Base-by-base conservation (phyloP, 2,329 filamentous ascomycete species). In the Xylaria sp. region DNA sequence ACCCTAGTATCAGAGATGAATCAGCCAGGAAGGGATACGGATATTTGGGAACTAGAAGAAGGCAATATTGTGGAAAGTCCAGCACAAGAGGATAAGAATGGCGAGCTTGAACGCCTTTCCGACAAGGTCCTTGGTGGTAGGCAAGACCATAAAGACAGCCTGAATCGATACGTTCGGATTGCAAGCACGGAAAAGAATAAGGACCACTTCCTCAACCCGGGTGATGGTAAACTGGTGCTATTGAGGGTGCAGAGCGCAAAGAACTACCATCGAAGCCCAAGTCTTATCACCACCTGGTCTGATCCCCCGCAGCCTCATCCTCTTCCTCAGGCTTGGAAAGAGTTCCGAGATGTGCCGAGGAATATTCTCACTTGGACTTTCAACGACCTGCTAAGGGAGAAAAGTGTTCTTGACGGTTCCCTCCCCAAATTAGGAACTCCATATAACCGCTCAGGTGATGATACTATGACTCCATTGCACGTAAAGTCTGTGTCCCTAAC, bases 341-440 rank as follows among this genome's bases (percentile, higher is more conserved):
- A 23, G 41, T 52, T 65, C 54, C 44, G 54, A 58, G 54, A 59
- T 34, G 28, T 18, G 32, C 54, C 54, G n/a, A 41, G 7, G 13
- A 65, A 20, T 18, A 58, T 65, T 59, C 63, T 65, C 54, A 65
- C 63, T 32, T 65, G 63, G 63, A 65, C 63, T 18, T 65, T 52
- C 34, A 51, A 52, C n/a, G 54, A 58, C 44, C 23, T 15, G 54
- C 44, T 65, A 9, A 52, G 63, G 12, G 20, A 65, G 12, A 58
- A 32, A 46, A 44, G 32, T 34, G 32, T 44, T 44, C 32, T 28
- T 44, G 63, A 65, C 0, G 63, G 63, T 13, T 51, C 54, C 7
- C 41, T 65, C 44, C 37, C 41, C n/a, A n/a, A 10, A 3, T 37
- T 44, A 39, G 8, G 13, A 15, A 52, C 25, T 5, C 54, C 54